Percentiles rank a stretch among this genome's conserved stretches.
phyloP scores from a whole-genome alignment of 1,284 basidiomycete species.

The Malassezia pachydermatis region DNA sequence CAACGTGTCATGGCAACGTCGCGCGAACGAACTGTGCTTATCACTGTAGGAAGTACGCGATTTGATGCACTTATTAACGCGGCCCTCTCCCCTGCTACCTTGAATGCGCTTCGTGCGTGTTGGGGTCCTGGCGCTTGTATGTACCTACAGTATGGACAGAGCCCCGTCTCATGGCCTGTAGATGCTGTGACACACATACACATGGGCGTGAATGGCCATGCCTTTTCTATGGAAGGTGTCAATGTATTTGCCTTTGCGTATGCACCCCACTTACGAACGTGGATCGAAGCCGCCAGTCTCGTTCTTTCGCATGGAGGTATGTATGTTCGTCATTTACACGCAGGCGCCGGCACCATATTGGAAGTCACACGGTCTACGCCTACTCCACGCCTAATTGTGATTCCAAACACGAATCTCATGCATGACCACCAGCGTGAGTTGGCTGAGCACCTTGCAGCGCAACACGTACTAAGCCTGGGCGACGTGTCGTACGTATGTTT shows the following conservation, averaged over 20 bases:
- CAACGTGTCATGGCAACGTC: neutral
- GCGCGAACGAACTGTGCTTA: conserved; percentile 20
- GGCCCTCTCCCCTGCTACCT: conserved; percentile 17
- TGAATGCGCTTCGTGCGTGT: neutral
- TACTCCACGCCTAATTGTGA: conserved; percentile 65
- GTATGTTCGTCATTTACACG: conserved; percentile 26
- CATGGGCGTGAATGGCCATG: no score
- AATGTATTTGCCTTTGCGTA: conserved; percentile 27
- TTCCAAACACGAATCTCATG: conserved; percentile 77
- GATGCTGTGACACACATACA: conserved; percentile 1
- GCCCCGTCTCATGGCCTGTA: neutral
- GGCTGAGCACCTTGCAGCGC: conserved; percentile 53
- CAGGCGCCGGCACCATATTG: conserved; percentile 88
- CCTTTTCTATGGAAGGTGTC: no score
- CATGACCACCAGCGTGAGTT: conserved; percentile 90
- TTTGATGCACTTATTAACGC: conserved; percentile 32
- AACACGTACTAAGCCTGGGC: conserved; percentile 2
- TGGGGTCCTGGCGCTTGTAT: neutral
- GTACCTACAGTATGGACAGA: conserved; percentile 10
- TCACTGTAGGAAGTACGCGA: conserved; percentile 34
- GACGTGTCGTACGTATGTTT: conserved; percentile 1
- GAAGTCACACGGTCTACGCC: conserved; percentile 61
- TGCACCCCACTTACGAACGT: conserved; percentile 20
- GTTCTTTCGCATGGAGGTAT: conserved; percentile 86
- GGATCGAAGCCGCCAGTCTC: conserved; percentile 59